A percentile compares a stretch with the other conserved stretches of the same genome.
Evolutionary conservation across 2,329 filamentous ascomycete genomes (phyloP).

Genomic region (Hypoxylon sp.): DNA sequence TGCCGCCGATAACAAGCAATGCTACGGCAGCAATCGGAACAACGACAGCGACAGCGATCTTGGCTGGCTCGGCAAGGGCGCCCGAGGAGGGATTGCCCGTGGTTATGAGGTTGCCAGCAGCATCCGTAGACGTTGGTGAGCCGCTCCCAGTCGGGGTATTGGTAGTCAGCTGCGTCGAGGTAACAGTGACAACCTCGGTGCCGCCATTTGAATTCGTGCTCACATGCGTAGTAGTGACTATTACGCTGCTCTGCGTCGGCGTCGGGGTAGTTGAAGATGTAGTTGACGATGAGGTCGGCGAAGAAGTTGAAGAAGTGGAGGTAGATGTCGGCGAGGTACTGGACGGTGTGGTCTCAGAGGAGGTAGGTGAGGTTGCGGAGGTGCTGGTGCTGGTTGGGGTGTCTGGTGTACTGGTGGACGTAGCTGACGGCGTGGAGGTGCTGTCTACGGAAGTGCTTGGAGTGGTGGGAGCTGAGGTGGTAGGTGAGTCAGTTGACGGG

Average conservation of each 20-base stretch:
- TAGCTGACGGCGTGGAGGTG: constrained; percentile 4
- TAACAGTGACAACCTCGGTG: constrained; percentile 38
- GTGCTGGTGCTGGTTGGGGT: constrained; percentile 17
- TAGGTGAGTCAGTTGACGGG: constrained; percentile 24
- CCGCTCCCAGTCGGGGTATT: constrained; percentile 15
- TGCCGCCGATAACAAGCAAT: constrained; percentile 75
- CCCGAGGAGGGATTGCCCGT: constrained; percentile 31
- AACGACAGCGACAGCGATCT: constrained; percentile 91
- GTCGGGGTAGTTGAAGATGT: constrained; percentile 14
- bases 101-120: constrained; percentile 33
- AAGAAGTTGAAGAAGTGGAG: constrained; percentile 15
- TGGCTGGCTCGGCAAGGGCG: constrained; percentile 66
- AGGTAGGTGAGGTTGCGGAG: constrained; percentile 13
- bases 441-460: constrained; percentile 23
- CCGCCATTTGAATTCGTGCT: constrained; percentile 34
- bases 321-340: constrained; percentile 17
- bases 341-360: constrained; percentile 20
- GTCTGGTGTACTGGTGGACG: constrained; percentile 21
- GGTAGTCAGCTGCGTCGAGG: constrained; percentile 37
- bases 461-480: constrained; percentile 16
- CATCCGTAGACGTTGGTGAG: constrained; percentile 25
- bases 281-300: constrained; percentile 23
- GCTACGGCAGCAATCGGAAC: constrained; percentile 91
- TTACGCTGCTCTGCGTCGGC: constrained; percentile 18
- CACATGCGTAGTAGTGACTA: constrained; percentile 25